Conservation (phyloP, 108 stramenopile species). For the Schizochytrium sp. region DNA sequence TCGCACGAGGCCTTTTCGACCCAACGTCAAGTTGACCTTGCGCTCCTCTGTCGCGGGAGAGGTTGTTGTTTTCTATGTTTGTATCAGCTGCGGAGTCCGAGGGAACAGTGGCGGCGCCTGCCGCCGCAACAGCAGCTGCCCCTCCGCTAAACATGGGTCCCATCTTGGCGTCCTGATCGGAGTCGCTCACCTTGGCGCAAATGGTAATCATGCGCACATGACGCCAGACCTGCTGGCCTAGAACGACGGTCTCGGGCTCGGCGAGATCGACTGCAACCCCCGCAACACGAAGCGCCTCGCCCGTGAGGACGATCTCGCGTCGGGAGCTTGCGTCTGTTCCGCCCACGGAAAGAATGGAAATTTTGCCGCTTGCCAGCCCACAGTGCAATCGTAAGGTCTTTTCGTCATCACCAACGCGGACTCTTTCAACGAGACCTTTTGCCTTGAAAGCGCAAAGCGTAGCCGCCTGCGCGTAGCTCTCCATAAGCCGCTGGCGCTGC, state of each 20-base stretch:
- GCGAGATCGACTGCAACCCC: background rate
- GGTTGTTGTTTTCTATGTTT: no score
- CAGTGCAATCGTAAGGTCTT: background rate
- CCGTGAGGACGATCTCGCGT: background rate
- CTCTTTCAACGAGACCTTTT: background rate
- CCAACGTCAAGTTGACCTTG: no score
- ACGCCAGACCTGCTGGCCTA: background rate
- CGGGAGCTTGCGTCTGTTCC: background rate
- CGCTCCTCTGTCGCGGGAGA: no score
- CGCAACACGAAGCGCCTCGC: background rate
- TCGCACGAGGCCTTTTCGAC: no score
- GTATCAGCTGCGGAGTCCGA: no score
- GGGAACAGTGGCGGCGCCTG: no score
- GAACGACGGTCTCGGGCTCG: background rate
- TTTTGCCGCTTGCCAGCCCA: background rate
- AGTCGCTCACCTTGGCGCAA: background rate
- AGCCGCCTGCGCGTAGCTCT: conserved; percentile 10
- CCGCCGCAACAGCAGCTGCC: no score
- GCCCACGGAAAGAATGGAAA: background rate
- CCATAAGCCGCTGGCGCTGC: background rate
- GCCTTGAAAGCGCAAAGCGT: background rate
- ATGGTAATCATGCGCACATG: background rate
- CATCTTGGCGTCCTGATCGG: background rate
- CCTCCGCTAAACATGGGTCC: no score
- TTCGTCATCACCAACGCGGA: background rate